Base-by-base conservation (phyloP, 176 grass and related monocot species). In the Triticum turgidum region DNA sequence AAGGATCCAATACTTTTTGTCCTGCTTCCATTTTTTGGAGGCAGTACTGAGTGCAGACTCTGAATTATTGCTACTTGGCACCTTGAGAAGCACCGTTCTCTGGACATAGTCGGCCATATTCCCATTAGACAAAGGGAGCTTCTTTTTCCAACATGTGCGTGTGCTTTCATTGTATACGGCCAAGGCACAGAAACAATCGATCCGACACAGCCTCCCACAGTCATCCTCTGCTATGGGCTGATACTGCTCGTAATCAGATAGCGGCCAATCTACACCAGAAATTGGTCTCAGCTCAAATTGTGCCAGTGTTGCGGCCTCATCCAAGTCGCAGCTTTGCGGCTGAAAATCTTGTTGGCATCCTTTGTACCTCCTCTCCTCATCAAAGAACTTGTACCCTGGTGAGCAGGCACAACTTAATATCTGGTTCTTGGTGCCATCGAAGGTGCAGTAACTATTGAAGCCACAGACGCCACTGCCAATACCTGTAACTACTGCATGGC, bases 91-190 rank as follows among this genome's bases (percentile, higher is more conserved):
- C 14, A 82, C 39, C 4, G 5, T 89, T 24, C 68, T 62, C 24
- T 77, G n/a, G 0, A 78, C 9, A 11, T 30, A 56, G 12, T 73
- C 83, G 10, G 77, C 66, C 61, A 61, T 61, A 61, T 21, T 85
- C 33, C 83, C 90, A 49, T 86, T 86, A 11, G 90, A 86, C 18
- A 87, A 10, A 87, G 42, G 83, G 27, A 85, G 73, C 84, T 89
- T 92, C 68, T 87, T 92, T 61, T 89, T 87, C 84, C 69, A 87
- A 47, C 91, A 92, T 0, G 59, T 62, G 3, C 9, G 1, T 38
- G 45, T 7, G 15, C n/a, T 18, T 14, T 7, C 9, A 0, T 72
- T 35, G n/a, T 32, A 87, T 27, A 87, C 74, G 1, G 63, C 61
- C 10, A 78, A 30, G 6, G 81, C 74, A 25, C 91, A 87, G 64